These are phyloP conservation scores for Cytidiella melzeri DNA, from an alignment of 768 basidiomycete genomes.

Conservation along the genomic window DNA sequence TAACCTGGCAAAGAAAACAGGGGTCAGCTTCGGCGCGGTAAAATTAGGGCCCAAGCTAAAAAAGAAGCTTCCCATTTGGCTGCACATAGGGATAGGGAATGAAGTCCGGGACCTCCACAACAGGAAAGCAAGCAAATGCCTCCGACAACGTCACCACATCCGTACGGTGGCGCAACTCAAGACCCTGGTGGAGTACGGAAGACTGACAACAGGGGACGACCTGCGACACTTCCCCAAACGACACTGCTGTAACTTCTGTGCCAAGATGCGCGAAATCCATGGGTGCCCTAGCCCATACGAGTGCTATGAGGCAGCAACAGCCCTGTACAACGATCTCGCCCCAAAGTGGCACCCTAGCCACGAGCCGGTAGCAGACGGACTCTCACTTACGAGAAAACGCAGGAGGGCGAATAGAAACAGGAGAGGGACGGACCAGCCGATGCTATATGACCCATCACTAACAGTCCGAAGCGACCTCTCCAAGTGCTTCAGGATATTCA, in stretches of 20 bases:
- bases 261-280: not conserved
- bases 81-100: slow-evolving; percentile 6
- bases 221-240: not conserved
- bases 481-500: not conserved
- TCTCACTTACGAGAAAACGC: not conserved
- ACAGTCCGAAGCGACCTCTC: not conserved
- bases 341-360: not conserved
- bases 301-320: not conserved
- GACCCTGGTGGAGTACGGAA: not conserved
- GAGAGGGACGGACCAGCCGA: not conserved
- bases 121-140: slow-evolving; percentile 2
- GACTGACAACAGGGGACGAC: not conserved
- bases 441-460: not conserved
- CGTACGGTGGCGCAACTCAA: not conserved
- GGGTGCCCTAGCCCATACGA: not conserved
- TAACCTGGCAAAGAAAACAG: not conserved
- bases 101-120: not conserved
- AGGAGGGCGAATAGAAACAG: not conserved
- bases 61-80: slow-evolving; percentile 10
- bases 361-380: not conserved
- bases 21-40: not conserved
- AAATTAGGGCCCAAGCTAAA: not conserved
- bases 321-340: not conserved
- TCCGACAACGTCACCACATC: slow-evolving; percentile 1
- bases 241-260: not conserved